Evolutionary conservation across 1,139 yeast species (phyloP), one percentile per base, ranked within the genome.

Genomic region (Taphrina pruni): DNA sequence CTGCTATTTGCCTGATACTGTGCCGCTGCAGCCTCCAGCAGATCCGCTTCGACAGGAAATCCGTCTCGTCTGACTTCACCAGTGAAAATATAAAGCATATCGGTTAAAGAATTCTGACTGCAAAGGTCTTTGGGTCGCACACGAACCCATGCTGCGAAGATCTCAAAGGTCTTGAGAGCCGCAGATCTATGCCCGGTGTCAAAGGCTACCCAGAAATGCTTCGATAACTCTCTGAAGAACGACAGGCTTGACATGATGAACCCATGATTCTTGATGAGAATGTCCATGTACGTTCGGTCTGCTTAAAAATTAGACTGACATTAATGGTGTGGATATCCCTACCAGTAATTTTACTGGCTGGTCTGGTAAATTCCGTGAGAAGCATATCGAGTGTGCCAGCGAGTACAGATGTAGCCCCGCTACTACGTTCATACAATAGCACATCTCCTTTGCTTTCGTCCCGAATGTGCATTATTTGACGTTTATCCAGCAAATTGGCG

Each of bases 191-290:
- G 43, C 12, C 43, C 43, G 6, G 41, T 35, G 26, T 38, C 57
- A n/a, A 35, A 26, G 17, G 43, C 57, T n/a, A 32, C 57, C 57
- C 57, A 54, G 17, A 54, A 54, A 11, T 54, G 57, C 26, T 54
- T 54, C 8, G 57, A 35, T 11, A 54, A 8, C 21, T 20, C 57
- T 54, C 57, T 20, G 11, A 54, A 54, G 43, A 54, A 54, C 2
- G 21, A 20, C 12, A 54, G 41, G 17, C 57, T 35, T 12, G 57
- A 54, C 43, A 54, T 54, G 8, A 54, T 17, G 17, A 35, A 38
- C 8, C 57, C 43, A 35, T 54, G 57, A 35, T 54, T 35, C 39
- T 8, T 7, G 17, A 54, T 54, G 20, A 54, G 43, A n/a, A 54
- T 17, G 14, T 54, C 43, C 57, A 54, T 54, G 20, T 35, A 54